Conservation (phyloP, 371 early-diverging fungal species). For the Mucor piriformis region DNA sequence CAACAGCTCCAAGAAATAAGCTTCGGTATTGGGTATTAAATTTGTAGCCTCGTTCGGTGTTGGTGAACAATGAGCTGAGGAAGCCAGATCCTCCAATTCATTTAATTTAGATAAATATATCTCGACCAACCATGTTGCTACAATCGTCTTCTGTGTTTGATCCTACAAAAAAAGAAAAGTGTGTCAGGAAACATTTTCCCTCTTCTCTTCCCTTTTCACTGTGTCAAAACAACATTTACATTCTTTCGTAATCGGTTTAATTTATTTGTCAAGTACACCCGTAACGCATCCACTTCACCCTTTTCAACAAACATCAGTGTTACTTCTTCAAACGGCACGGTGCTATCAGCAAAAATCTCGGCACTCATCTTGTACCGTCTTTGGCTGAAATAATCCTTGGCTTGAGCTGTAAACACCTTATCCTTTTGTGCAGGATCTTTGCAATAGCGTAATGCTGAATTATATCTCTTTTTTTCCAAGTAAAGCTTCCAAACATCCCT, state of each 20-base stretch:
- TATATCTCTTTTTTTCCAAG: conserved; percentile 74
- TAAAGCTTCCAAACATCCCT: conserved; percentile 92
- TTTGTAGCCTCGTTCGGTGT: conserved; percentile 1
- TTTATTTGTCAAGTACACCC: conserved; percentile 76
- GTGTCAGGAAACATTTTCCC: conserved; percentile 61
- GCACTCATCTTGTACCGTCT: conserved; percentile 80
- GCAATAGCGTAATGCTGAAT: conserved; percentile 76
- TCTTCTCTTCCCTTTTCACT: conserved; percentile 53
- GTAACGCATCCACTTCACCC: conserved; percentile 75
- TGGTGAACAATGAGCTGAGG: conserved; percentile 49
- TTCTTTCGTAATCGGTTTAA: conserved; percentile 61
- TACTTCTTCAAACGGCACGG: conserved; percentile 85
- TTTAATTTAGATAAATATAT: conserved; percentile 80
- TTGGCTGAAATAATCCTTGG: conserved; percentile 81
- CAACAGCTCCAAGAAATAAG: conserved; percentile 53
- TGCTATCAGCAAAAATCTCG: conserved; percentile 81
- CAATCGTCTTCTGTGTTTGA: conserved; percentile 77
- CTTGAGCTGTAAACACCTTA: conserved; percentile 81
- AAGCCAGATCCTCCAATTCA: conserved; percentile 64
- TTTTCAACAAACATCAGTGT: conserved; percentile 81
- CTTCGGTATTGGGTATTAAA: conserved; percentile 37
- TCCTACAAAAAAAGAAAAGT: conserved; percentile 75
- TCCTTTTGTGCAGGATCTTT: conserved; percentile 82
- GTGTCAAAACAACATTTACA: conserved; percentile 51
- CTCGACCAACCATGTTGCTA: conserved; percentile 90